Conservation (phyloP, 2,329 filamentous ascomycete species). For the Penicillium decumbens region DNA sequence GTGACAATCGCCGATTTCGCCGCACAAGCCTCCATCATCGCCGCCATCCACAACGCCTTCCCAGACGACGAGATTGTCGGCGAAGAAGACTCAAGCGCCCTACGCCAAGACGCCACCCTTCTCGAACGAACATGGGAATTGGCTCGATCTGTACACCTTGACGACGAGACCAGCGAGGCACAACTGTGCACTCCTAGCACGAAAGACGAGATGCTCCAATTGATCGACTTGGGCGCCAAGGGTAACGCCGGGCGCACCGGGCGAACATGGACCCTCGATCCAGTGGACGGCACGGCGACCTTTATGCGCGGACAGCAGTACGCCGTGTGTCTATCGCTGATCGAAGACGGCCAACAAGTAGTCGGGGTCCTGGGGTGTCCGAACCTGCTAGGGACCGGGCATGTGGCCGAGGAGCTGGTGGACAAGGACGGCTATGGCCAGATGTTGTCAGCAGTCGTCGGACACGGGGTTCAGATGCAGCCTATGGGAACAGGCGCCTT, state of each 20-base stretch:
- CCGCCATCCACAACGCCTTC: slow-evolving; percentile 51
- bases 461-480: slow-evolving; percentile 42
- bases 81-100: slow-evolving; percentile 55
- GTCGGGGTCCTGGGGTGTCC: slow-evolving; percentile 60
- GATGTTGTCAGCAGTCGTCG: slow-evolving; percentile 48
- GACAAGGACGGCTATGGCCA: slow-evolving; percentile 46
- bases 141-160: slow-evolving; percentile 39
- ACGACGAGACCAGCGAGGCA: slow-evolving; percentile 31
- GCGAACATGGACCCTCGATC: slow-evolving; percentile 60
- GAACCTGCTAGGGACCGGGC: slow-evolving; percentile 48
- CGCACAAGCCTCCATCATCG: slow-evolving; percentile 59
- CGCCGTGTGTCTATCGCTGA: slow-evolving; percentile 56
- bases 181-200: slow-evolving; percentile 41
- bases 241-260: slow-evolving; percentile 39
- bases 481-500: slow-evolving; percentile 35
- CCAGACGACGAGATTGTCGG: slow-evolving; percentile 57
- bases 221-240: slow-evolving; percentile 56
- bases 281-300: slow-evolving; percentile 60
- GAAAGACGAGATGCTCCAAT: slow-evolving; percentile 54
- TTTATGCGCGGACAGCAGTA: slow-evolving; percentile 61
- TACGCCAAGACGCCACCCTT: slow-evolving; percentile 49
- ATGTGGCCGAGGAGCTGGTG: slow-evolving; percentile 38
- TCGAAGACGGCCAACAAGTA: slow-evolving; percentile 55
- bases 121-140: slow-evolving; percentile 54
- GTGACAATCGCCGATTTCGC: slow-evolving; percentile 63